Conservation (phyloP, 805 yeast species). For the Metschnikowia baotianmanensis region DNA sequence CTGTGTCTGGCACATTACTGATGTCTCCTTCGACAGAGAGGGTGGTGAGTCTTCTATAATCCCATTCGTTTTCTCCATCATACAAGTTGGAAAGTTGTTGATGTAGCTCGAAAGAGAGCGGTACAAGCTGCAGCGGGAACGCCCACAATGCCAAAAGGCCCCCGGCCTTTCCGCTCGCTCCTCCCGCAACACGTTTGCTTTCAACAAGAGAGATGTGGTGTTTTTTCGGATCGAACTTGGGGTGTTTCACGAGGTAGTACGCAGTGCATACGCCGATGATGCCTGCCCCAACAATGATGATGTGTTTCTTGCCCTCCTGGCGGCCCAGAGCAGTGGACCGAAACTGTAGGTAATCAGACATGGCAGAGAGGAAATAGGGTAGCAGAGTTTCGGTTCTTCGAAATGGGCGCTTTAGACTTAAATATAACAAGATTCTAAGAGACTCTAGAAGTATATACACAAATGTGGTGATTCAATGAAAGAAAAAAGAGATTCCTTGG, state of each 20-base stretch:
- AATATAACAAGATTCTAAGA: no score
- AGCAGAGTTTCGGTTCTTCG: no score
- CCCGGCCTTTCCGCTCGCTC: conserved; percentile 97
- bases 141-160: conserved; percentile 96
- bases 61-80: conserved; percentile 89
- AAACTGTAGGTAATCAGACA: conserved; percentile 33
- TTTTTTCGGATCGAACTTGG: conserved; percentile 65
- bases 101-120: conserved; percentile 81
- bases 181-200: conserved; percentile 91
- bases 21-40: conserved; percentile 85
- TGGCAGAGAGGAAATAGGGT: no score
- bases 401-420: no score
- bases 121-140: conserved; percentile 91
- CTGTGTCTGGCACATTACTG: conserved; percentile 23
- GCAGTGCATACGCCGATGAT: conserved; percentile 96
- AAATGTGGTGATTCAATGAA: neutral
- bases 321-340: conserved; percentile 45
- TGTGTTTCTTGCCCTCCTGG: conserved; percentile 66
- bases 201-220: conserved; percentile 85
- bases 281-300: conserved; percentile 90
- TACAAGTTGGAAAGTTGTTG: conserved; percentile 75
- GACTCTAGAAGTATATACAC: no score
- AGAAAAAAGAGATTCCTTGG: neutral
- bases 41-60: conserved; percentile 84
- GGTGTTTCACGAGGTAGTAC: conserved; percentile 80